Evolutionary conservation across 2,329 filamentous ascomycete genomes (phyloP).

Genomic region (Trichoderma afroharzianum): DNA sequence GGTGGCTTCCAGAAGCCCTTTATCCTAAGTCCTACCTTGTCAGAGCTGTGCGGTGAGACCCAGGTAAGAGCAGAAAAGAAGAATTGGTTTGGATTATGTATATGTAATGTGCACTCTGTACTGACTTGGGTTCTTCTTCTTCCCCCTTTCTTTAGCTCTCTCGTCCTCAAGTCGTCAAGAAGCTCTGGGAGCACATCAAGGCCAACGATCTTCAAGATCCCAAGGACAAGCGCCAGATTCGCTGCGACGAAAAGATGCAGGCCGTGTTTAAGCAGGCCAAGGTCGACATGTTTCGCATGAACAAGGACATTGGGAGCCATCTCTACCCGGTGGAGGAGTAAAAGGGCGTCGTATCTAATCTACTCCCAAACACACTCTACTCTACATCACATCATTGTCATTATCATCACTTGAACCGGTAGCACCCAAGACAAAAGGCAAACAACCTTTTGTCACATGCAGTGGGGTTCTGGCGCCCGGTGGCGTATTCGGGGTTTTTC

Average conservation of each 20-base stretch:
- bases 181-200: constrained; percentile 94
- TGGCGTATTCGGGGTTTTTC: constrained; percentile 18
- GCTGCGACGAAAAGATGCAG: constrained; percentile 87
- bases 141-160: constrained; percentile 61
- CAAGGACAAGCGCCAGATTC: constrained; percentile 84
- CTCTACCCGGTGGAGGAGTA: constrained; percentile 73
- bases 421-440: not conserved
- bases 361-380: not conserved
- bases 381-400: not conserved
- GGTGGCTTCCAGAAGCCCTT: constrained; percentile 92
- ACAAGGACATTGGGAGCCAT: constrained; percentile 88
- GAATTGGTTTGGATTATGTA: not conserved
- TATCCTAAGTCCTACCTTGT: constrained; percentile 65
- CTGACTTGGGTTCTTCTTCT: not conserved
- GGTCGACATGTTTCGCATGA: constrained; percentile 99
- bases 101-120: too few relatives aligned
- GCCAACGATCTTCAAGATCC: constrained; percentile 85
- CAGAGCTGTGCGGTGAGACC: constrained; percentile 66
- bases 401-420: constrained; percentile 3
- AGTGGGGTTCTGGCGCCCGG: constrained; percentile 17
- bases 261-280: constrained; percentile 87
- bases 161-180: constrained; percentile 92
- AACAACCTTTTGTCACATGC: not conserved
- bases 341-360: not conserved
- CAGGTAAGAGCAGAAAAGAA: constrained; percentile 45